Conservation (phyloP, 495 filamentous ascomycete genomes). For the Massariosphaeria phaeospora region DNA sequence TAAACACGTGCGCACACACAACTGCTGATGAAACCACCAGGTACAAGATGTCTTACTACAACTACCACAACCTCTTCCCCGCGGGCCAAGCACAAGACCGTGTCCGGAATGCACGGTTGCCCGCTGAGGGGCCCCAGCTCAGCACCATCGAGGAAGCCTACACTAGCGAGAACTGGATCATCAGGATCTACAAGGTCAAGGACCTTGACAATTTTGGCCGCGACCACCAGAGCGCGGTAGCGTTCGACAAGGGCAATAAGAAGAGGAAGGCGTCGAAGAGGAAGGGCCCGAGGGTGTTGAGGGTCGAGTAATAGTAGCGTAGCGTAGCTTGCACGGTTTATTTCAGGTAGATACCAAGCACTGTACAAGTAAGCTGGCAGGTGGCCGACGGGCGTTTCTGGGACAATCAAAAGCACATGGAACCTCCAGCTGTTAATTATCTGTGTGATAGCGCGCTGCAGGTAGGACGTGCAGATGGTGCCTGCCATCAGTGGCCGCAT, state of each 20-base stretch:
- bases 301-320: slow-evolving; percentile 55
- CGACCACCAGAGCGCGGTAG: slow-evolving; percentile 75
- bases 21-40: slow-evolving; percentile 51
- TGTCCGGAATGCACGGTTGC: slow-evolving; percentile 76
- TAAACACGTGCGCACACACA: slow-evolving; percentile 3
- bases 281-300: slow-evolving; percentile 71
- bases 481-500: not conserved
- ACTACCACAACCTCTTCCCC: slow-evolving; percentile 89
- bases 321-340: slow-evolving; percentile 4
- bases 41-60: slow-evolving; percentile 99
- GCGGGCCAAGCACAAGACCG: slow-evolving; percentile 87
- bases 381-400: slow-evolving; percentile 8
- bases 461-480: not conserved
- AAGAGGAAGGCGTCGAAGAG: slow-evolving; percentile 80
- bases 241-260: slow-evolving; percentile 91
- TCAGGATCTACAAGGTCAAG: slow-evolving; percentile 99
- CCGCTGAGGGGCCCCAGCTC: slow-evolving; percentile 78
- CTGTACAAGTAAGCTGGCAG: slow-evolving; percentile 19
- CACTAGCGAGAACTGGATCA: slow-evolving; percentile 99
- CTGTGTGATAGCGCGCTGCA: not conserved
- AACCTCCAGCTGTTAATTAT: slow-evolving; percentile 1
- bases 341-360: not conserved
- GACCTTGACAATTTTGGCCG: slow-evolving; percentile 93
- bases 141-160: slow-evolving; percentile 93
- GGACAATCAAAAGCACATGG: slow-evolving; percentile 16